Base-by-base conservation (phyloP, 2,329 filamentous ascomycete species). In the Microascus cirrosus region DNA sequence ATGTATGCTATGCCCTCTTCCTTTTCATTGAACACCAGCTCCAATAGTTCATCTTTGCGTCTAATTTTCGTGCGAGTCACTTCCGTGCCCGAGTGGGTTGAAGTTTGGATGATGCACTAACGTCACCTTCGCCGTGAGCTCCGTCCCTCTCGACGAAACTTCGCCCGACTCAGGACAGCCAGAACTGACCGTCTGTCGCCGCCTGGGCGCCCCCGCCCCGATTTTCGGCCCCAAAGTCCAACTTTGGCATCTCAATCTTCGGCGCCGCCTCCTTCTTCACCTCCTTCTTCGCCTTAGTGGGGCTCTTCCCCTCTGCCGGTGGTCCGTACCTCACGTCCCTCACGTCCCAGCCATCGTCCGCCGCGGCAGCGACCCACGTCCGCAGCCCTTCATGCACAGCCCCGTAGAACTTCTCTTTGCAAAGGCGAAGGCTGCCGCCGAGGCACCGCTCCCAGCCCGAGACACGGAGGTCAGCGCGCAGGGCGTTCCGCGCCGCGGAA, bases 321-420 rank as follows among this genome's bases (percentile, higher is more conserved):
- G 85, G 85, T 0, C 89, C 89, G 69, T 87, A 90, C 56, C 92
- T 79, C 25, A 97, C 92, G 65, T 87, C 85, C 56, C 81, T 80
- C 51, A 91, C 86, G 55, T 90, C 84, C 93, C 94, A 99, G 53
- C 84, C 89, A 70, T 99, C 94, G 60, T 92, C 91, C 32, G 78
- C 79, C 0, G 90, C 92, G 0, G 93, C 94, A 0, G 86, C 86
- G 20, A 96, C 88, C 92, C 93, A 99, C 7, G 89, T 92, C 58
- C 88, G 84, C 62, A 97, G 77, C 1, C 86, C 90, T 64, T 93
- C 90, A 69, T 99, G 94, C 3, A 99, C 89, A 54, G 88, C 85
- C 2, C 89, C 88, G 69, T 99, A 97, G 70, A 97, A 96, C 70
- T 97, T 97, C 71, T 96, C 92, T 70, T 97, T 99, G 77, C 93